Conservation (phyloP, 176 grass and related monocot species). For the Areca catechu region DNA sequence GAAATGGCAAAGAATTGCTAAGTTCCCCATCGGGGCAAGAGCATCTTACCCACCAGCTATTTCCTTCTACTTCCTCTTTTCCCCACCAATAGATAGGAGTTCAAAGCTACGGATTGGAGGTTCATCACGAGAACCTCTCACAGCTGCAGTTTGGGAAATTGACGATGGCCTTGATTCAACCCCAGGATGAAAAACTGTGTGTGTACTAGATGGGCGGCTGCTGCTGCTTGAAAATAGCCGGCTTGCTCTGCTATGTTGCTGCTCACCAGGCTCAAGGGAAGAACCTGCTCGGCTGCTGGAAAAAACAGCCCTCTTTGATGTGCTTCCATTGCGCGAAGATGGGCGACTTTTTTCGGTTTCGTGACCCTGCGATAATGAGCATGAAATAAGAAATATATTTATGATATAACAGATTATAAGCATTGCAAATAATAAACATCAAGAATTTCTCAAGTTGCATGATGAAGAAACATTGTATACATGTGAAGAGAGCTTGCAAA, state of each 20-base stretch:
- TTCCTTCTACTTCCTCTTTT: constrained; percentile 43
- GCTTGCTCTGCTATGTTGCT: constrained; percentile 40
- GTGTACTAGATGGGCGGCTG: constrained; percentile 46
- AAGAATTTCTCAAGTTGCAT: too few relatives aligned
- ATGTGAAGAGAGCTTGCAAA: too few relatives aligned
- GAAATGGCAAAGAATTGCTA: neutral
- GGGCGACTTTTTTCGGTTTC: constrained; percentile 30
- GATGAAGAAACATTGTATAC: too few relatives aligned
- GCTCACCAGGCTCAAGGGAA: constrained; percentile 41
- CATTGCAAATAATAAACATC: too few relatives aligned
- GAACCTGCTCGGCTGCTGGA: constrained; percentile 52
- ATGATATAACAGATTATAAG: too few relatives aligned
- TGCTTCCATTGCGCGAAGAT: constrained; percentile 53
- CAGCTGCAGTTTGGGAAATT: constrained; percentile 44
- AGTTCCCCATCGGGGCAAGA: neutral
- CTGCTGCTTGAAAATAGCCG: constrained; percentile 59
- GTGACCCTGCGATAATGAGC: neutral
- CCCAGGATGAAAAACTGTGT: constrained; percentile 32
- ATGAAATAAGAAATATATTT: too few relatives aligned
- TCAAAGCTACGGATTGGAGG: constrained; percentile 48
- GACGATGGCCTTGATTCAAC: constrained; percentile 45
- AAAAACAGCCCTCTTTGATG: constrained; percentile 43
- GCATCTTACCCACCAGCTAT: neutral
- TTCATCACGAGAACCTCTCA: constrained; percentile 50
- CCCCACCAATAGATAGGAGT: constrained; percentile 48